These are phyloP conservation scores for Oidiodendron maius DNA, from an alignment of 495 filamentous ascomycete species.

Conservation along the genomic window DNA sequence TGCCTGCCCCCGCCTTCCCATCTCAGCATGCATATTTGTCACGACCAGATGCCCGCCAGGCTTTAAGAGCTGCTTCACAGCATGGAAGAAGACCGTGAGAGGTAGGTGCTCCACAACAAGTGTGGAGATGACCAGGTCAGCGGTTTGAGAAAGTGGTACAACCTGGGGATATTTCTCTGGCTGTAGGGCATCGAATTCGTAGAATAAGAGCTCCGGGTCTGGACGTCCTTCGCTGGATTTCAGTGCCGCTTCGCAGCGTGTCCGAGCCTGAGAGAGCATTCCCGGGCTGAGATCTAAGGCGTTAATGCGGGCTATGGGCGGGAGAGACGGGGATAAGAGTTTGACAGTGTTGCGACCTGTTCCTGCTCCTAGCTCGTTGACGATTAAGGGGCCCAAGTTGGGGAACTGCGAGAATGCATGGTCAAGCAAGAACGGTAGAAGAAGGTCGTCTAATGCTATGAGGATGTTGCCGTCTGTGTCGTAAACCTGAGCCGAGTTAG, in stretches of 20 bases:
- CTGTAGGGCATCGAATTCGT: constrained; percentile 17
- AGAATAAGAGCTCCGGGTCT: background rate
- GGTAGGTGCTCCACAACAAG: constrained; percentile 68
- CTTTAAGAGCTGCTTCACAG: constrained; percentile 33
- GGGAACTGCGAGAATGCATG: constrained; percentile 9
- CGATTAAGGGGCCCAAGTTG: constrained; percentile 20
- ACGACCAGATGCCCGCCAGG: constrained; percentile 49
- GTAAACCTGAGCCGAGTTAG: constrained; percentile 41
- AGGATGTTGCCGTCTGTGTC: constrained; percentile 72
- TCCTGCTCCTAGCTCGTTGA: constrained; percentile 61
- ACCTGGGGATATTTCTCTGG: background rate
- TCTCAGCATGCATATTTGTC: constrained; percentile 71
- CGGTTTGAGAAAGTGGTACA: constrained; percentile 34
- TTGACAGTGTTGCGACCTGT: constrained; percentile 64
- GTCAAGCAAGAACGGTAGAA: constrained; percentile 49
- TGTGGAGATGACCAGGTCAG: constrained; percentile 44
- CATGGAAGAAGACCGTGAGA: constrained; percentile 48
- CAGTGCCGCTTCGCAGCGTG: constrained; percentile 1
- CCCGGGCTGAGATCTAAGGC: constrained; percentile 45
- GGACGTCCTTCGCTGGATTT: background rate
- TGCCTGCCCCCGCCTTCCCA: constrained; percentile 58
- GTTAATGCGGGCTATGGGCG: constrained; percentile 28
- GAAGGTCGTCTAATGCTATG: constrained; percentile 56
- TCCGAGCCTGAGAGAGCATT: constrained; percentile 25
- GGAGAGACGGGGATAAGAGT: constrained; percentile 30